Percentiles rank a stretch among this genome's conserved stretches.
phyloP scores from a whole-genome alignment of 73 alveolate genomes.

The Symbiodinium pilosum region DNA sequence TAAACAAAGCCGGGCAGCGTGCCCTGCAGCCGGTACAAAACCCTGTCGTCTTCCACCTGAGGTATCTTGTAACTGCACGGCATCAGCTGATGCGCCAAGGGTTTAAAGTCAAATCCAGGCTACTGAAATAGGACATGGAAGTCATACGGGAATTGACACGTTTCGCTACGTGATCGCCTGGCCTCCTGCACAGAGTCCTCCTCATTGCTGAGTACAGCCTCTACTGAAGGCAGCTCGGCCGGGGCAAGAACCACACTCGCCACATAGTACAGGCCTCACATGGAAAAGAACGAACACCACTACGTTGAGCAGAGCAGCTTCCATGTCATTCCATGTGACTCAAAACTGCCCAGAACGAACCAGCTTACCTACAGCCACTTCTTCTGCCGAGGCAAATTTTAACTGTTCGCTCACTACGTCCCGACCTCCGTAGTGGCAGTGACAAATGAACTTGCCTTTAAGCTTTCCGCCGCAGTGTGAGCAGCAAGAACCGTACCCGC shows the following conservation, averaged over 20 bases:
- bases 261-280: conserved; percentile 18
- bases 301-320: too few relatives aligned
- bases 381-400: background rate
- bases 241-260: conserved; percentile 46
- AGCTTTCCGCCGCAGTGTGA: too few relatives aligned
- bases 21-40: conserved; percentile 1
- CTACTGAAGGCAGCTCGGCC: conserved; percentile 44
- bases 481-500: too few relatives aligned
- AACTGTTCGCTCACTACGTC: background rate
- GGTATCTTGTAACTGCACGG: background rate
- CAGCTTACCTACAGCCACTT: background rate
- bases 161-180: too few relatives aligned
- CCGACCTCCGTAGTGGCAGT: too few relatives aligned
- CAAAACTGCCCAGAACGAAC: too few relatives aligned
- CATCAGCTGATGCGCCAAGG: background rate
- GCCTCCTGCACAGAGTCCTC: conserved; percentile 15
- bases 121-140: too few relatives aligned
- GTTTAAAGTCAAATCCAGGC: too few relatives aligned
- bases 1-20: background rate
- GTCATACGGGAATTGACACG: too few relatives aligned
- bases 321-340: too few relatives aligned
- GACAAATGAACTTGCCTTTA: too few relatives aligned
- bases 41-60: background rate
- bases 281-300: too few relatives aligned
- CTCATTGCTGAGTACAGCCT: conserved; percentile 35